phyloP scores from a whole-genome alignment of 805 yeast species.

The Dipodascopsis uninucleata region DNA sequence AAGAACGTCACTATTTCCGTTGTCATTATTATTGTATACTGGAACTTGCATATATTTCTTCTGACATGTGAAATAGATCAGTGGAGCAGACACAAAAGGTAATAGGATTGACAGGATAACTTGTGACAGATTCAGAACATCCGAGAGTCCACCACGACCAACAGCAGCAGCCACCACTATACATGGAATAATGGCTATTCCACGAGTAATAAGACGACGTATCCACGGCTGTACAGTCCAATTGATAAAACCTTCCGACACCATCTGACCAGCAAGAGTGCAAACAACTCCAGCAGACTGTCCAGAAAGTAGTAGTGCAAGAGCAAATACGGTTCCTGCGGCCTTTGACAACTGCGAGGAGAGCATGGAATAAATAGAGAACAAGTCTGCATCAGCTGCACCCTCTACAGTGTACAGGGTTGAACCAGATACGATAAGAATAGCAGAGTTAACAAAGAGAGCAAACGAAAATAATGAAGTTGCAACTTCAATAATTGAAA shows the following conservation, averaged over 20 bases:
- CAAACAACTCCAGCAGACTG: conserved; percentile 88
- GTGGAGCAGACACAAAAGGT: conserved; percentile 80
- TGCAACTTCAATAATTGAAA: conserved; percentile 65
- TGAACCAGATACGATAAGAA: conserved; percentile 77
- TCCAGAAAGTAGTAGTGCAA: conserved; percentile 78
- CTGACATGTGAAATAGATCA: conserved; percentile 71
- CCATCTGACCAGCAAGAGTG: conserved; percentile 84
- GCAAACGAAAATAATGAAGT: conserved; percentile 74
- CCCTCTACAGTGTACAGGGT: conserved; percentile 66
- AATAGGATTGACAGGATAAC: conserved; percentile 73
- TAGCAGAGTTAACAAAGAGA: conserved; percentile 77
- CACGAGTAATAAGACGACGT: conserved; percentile 69
- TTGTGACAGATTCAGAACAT: conserved; percentile 78
- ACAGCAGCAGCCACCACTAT: conserved; percentile 62
- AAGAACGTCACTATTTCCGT: no score
- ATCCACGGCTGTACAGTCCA: conserved; percentile 80
- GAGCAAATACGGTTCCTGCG: conserved; percentile 78
- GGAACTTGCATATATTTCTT: conserved; percentile 55
- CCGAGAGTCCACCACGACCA: conserved; percentile 66
- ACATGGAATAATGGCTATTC: conserved; percentile 77
- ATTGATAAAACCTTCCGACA: conserved; percentile 79
- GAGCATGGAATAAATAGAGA: conserved; percentile 65
- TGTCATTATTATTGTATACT: no score
- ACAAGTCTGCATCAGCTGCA: conserved; percentile 66
- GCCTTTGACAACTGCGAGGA: conserved; percentile 58